phyloP scores from a whole-genome alignment of 108 stramenopile species.

The Fragilaria radians region DNA sequence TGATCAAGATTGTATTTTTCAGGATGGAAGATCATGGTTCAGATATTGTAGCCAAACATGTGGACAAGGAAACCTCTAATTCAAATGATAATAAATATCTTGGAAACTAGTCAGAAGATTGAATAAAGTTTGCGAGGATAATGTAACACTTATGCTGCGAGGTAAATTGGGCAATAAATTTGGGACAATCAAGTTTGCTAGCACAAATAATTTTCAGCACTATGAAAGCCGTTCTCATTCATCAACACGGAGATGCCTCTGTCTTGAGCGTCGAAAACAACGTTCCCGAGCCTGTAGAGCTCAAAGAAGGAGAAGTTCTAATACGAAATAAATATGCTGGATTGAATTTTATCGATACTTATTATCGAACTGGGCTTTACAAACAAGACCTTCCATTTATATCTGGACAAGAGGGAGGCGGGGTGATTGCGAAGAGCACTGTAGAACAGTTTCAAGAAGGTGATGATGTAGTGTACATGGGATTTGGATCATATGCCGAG shows the following conservation, averaged over 20 bases:
- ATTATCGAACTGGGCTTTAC: conserved; percentile 69
- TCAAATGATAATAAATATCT: too few species aligned
- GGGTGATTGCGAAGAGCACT: conserved; percentile 39
- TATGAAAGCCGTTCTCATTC: conserved; percentile 64
- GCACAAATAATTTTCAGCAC: too few species aligned
- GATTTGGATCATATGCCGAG: conserved; percentile 48
- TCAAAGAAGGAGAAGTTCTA: conserved; percentile 45
- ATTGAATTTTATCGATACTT: conserved; percentile 79
- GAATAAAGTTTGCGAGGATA: too few species aligned
- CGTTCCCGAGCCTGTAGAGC: conserved; percentile 30
- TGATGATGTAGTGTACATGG: conserved; percentile 47
- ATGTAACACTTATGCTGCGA: too few species aligned
- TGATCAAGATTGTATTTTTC: too few species aligned
- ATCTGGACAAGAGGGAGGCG: conserved; percentile 70
- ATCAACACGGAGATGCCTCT: conserved; percentile 54
- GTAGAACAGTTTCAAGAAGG: conserved; percentile 34
- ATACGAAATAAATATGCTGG: conserved; percentile 66
- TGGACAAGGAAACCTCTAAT: too few species aligned
- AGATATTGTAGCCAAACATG: too few species aligned
- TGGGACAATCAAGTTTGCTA: too few species aligned
- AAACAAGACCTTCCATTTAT: conserved; percentile 53
- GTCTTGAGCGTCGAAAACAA: conserved; percentile 46
- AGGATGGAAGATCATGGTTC: too few species aligned
- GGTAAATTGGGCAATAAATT: too few species aligned
- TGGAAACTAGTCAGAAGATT: too few species aligned